Base-by-base conservation (phyloP, 768 basidiomycete species). In the Suillus placidus region DNA sequence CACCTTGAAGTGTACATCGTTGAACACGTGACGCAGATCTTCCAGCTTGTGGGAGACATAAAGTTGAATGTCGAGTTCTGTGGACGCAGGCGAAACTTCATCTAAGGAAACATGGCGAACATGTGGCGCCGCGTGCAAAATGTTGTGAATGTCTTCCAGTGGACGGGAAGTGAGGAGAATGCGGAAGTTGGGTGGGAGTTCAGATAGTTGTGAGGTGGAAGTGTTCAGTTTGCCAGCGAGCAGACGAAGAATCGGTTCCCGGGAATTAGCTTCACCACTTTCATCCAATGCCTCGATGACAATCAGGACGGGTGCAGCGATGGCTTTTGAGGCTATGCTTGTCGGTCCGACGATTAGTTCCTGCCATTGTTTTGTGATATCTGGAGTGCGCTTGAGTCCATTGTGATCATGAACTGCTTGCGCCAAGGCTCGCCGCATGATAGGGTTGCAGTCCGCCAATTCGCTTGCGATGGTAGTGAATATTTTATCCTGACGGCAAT, bases 281-380 rank as follows among this genome's bases (percentile, higher is more conserved):
- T 68, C 71, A 40, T 72, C 70, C 37, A 74, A 55, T 4, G 62
- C 75, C 45, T 77, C 75, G 16, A 76, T 71, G 35, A 77, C 64
- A 18, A 74, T 61, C 7, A 74, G 42, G 13, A 73, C 66, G n/a
- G 71, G 76, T 9, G 70, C 68, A 55, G 65, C 13, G 37, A 71
- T 47, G 14, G 54, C 58, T 32, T 30, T 30, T 4, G 49, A 51
- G 14, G 42, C 64, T 7, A 30, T 55, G n/a, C 23, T 14, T 6
- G 62, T 62, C 0, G 71, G 71, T 35, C 60, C 38, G 26, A 72
- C 20, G 23, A 74, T 64, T 4, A 73, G 55, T 6, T 68, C 62
- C 20, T 63, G 66, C 40, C 73, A 69, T 43, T 73, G 73, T 9
- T 6, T 30, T 14, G 32, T 5, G 30, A 64, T 12, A 14, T 61